These are phyloP conservation scores for Globisporangium radiosum DNA, from an alignment of 352 stramenopile species.

Conservation along the genomic window DNA sequence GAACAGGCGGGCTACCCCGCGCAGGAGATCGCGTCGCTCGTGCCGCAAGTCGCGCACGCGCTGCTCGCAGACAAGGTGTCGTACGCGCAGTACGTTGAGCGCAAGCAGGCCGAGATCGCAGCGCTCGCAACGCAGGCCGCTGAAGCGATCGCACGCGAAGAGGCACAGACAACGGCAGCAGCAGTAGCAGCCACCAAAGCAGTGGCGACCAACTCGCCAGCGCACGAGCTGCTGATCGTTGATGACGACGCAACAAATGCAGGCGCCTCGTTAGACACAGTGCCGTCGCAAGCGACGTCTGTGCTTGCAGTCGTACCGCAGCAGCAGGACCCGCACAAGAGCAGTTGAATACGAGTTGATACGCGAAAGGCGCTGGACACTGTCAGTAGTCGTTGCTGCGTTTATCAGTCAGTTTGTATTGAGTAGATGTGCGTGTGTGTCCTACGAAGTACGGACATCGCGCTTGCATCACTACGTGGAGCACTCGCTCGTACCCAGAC, in stretches of 20 bases:
- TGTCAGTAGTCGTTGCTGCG: no score
- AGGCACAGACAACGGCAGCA: slow-evolving; percentile 2
- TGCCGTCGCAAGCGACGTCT: neutral
- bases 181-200: slow-evolving; percentile 2
- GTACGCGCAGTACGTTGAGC: slow-evolving; percentile 45
- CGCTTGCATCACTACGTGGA: no score
- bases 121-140: slow-evolving; percentile 7
- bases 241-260: slow-evolving; percentile 13
- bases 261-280: neutral
- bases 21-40: slow-evolving; percentile 53
- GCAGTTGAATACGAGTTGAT: neutral
- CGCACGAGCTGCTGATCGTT: slow-evolving; percentile 2
- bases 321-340: slow-evolving; percentile 1
- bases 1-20: slow-evolving; percentile 42
- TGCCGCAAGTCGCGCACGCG: slow-evolving; percentile 49
- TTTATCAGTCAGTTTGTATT: no score
- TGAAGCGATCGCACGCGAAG: slow-evolving; percentile 13
- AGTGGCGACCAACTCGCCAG: neutral
- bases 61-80: slow-evolving; percentile 49
- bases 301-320: slow-evolving; percentile 5
- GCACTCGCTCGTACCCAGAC: no score
- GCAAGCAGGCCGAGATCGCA: slow-evolving; percentile 23
- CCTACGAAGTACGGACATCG: no score
- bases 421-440: neutral
- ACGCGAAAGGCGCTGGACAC: no score